A percentile compares a stretch with the other conserved stretches of the same genome.
These are phyloP conservation scores for Ceraceosorus bombacis DNA, from an alignment of 1,284 basidiomycete species.

Conservation along the genomic window DNA sequence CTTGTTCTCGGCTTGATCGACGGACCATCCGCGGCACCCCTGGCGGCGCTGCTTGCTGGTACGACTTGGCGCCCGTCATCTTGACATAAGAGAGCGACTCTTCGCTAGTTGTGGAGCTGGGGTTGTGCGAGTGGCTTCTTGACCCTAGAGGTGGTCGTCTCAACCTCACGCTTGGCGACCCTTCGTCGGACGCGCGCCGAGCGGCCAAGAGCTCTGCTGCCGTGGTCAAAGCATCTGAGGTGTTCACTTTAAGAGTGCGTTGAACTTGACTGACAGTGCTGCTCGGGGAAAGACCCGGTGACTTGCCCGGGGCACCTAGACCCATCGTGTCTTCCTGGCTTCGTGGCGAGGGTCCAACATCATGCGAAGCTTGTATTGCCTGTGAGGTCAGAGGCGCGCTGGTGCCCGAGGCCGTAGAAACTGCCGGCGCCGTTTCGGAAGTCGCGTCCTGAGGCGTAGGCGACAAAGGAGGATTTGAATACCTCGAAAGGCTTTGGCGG, in stretches of 20 bases:
- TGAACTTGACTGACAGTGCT: too few relatives aligned
- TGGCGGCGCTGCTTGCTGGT: background rate
- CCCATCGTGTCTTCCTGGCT: too few relatives aligned
- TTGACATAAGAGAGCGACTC: background rate
- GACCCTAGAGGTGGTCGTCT: too few relatives aligned
- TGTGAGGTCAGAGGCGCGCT: background rate
- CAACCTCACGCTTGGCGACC: too few relatives aligned
- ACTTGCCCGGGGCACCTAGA: too few relatives aligned
- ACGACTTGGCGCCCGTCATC: conserved; percentile 5
- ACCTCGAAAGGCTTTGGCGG: conserved; percentile 30
- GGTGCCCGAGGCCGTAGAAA: background rate
- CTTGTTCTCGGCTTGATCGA: conserved; percentile 34
- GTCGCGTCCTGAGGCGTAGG: background rate
- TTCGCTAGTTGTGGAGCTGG: background rate
- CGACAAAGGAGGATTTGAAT: conserved; percentile 3
- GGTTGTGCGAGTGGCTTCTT: background rate
- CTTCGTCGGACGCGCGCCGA: too few relatives aligned
- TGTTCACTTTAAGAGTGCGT: background rate
- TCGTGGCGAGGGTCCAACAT: background rate
- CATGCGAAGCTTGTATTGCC: background rate
- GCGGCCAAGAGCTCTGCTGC: too few relatives aligned
- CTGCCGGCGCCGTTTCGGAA: background rate
- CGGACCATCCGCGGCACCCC: conserved; percentile 12
- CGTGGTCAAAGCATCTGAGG: background rate
- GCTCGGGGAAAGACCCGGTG: too few relatives aligned